phyloP scores from a whole-genome alignment of 495 filamentous ascomycete genomes.

The Recurvomyces mirabilis region DNA sequence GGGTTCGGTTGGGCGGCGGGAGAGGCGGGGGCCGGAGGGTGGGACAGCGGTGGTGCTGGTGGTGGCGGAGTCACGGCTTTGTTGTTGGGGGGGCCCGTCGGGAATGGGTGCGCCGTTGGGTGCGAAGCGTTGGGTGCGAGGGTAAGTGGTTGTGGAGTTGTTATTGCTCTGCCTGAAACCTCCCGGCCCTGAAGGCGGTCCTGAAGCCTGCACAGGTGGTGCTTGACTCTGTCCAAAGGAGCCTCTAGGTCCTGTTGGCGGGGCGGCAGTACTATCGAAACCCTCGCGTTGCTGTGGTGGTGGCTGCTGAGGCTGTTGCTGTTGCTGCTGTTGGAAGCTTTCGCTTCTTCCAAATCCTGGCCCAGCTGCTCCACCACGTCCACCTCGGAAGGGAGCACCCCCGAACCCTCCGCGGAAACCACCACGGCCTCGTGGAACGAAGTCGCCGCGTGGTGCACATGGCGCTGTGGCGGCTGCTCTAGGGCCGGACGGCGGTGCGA shows the following conservation, averaged over 20 bases:
- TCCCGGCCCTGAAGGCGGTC: conserved; percentile 12
- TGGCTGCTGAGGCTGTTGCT: background rate
- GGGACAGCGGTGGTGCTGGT: background rate
- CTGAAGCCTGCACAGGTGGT: no score
- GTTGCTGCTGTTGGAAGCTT: conserved; percentile 4
- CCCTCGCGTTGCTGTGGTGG: background rate
- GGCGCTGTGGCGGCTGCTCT: background rate
- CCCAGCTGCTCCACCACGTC: background rate
- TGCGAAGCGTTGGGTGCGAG: conserved; percentile 40
- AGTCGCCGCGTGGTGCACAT: conserved; percentile 11
- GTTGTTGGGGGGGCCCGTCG: conserved; percentile 1
- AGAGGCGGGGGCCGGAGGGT: conserved; percentile 12
- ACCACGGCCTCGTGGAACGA: conserved; percentile 2
- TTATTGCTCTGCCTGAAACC: conserved; percentile 40
- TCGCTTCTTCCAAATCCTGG: conserved; percentile 3
- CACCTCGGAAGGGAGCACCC: conserved; percentile 9
- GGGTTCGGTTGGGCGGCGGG: background rate
- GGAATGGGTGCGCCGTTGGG: conserved; percentile 18
- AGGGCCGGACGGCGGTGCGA: conserved; percentile 15
- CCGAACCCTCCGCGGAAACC: conserved; percentile 18
- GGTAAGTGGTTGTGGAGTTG: conserved; percentile 37
- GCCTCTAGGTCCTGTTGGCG: conserved; percentile 5
- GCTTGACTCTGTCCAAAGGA: conserved; percentile 18
- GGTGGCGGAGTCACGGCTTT: background rate
- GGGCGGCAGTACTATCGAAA: conserved; percentile 5